Evolutionary conservation across 2,329 filamentous ascomycete species (phyloP).

Genomic region (Whalleya microplaca): DNA sequence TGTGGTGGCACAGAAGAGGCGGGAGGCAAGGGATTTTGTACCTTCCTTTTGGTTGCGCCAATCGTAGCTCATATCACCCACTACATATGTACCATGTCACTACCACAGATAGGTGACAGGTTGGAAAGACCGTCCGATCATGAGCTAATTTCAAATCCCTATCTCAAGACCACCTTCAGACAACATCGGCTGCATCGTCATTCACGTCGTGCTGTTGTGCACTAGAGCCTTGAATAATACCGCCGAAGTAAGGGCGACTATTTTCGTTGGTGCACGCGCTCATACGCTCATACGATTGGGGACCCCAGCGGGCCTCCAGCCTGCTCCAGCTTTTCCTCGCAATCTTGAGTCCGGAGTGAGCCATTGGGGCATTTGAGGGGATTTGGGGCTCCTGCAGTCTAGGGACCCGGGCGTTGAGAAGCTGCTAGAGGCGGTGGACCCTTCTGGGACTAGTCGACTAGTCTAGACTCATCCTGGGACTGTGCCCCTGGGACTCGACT

Average conservation of each 20-base stretch:
- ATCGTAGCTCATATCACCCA: no score
- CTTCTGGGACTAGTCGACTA: no score
- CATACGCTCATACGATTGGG: neutral
- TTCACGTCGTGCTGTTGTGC: neutral
- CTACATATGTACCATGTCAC: no score
- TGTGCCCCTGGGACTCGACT: neutral
- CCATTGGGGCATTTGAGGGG: neutral
- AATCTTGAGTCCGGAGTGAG: neutral
- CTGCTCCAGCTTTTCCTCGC: neutral
- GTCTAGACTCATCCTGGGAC: neutral
- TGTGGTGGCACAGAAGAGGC: slow-evolving; percentile 2
- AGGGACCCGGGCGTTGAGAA: neutral
- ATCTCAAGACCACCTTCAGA: slow-evolving; percentile 3
- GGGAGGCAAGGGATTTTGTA: neutral
- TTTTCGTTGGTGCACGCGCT: neutral
- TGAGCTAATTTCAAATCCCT: neutral
- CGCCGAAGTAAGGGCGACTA: slow-evolving; percentile 20
- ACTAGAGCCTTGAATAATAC: slow-evolving; percentile 1
- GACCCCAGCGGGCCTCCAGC: slow-evolving; percentile 16
- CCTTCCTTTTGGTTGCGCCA: neutral
- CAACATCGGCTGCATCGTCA: slow-evolving; percentile 7
- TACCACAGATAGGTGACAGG: no score
- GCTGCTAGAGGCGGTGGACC: neutral
- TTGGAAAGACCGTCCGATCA: neutral
- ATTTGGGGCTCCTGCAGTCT: neutral